These are phyloP conservation scores for Cryphonectria radicalis DNA, from an alignment of 2,329 filamentous ascomycete species.

Conservation along the genomic window DNA sequence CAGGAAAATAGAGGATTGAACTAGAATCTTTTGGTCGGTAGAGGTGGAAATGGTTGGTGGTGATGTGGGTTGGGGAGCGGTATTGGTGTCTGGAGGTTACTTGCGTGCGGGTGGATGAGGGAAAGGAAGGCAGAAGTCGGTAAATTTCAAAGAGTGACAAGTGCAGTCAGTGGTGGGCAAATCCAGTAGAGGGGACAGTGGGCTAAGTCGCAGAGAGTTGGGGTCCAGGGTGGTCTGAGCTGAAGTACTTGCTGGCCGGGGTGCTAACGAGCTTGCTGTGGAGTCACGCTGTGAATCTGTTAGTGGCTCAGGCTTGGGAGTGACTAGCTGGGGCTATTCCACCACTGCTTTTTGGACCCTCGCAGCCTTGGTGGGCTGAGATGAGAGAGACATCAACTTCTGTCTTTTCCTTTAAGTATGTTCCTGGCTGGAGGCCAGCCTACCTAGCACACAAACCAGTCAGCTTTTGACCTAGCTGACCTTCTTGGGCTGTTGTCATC, in stretches of 20 bases:
- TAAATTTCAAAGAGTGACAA: slow-evolving; percentile 27
- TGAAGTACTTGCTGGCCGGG: background rate
- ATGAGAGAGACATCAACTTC: background rate
- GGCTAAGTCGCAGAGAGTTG: slow-evolving; percentile 12
- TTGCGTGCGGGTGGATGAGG: slow-evolving; percentile 37
- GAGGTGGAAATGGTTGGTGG: slow-evolving; percentile 20
- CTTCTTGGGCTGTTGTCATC: background rate
- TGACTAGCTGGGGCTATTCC: background rate
- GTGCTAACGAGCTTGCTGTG: background rate
- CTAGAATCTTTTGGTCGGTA: slow-evolving; percentile 15
- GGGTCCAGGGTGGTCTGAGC: slow-evolving; percentile 23
- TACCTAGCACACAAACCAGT: background rate
- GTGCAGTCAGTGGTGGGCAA: slow-evolving; percentile 29
- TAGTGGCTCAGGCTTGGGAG: background rate
- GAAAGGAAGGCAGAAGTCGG: slow-evolving; percentile 31
- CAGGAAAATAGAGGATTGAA: slow-evolving; percentile 32
- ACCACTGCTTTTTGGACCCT: background rate
- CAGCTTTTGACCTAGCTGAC: background rate
- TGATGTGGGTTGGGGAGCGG: slow-evolving; percentile 32
- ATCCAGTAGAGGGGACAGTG: slow-evolving; percentile 20
- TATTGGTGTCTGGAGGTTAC: slow-evolving; percentile 35
- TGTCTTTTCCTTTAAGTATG: background rate
- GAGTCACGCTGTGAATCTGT: background rate
- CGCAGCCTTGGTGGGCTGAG: background rate
- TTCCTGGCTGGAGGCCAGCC: background rate